Evolutionary conservation across 2,329 filamentous ascomycete species (phyloP), one percentile per base, ranked within the genome.

Genomic region (Penicillium paneum): DNA sequence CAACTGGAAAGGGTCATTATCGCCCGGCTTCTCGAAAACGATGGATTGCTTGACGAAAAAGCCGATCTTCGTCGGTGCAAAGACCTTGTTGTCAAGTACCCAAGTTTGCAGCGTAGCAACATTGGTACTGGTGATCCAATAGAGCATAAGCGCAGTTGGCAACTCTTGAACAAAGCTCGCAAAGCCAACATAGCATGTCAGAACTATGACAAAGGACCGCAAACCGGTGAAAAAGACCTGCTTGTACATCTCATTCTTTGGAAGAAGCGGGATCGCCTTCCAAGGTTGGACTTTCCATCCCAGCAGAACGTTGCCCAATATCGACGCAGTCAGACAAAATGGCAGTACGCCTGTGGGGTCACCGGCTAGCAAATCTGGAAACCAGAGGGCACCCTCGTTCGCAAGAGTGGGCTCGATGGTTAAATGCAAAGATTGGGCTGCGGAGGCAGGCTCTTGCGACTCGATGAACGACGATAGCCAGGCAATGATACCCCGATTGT

Each of bases 301-400:
- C 17, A 28, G 39, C 13, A 56, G 64, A 35, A 83, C 67, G 57
- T 81, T 83, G 8, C 75, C 57, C 15, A 83, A 67, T 54, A 84
- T 78, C 5, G 77, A 71, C 0, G 68, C 73, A 0, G 77, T 78
- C 21, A 83, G 71, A 3, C 78, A 54, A 38, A 78, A 72, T 0
- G 82, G 81, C 1, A 85, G 71, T 2, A 74, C 59, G 2, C 78
- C 69, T 3, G 76, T 76, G 0, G 82, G 75, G 60, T 87, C 84
- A 8, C 80, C 71, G 0, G 75, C 63, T 5, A 82, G 70, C 13
- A 87, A 76, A 64, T 86, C 76, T 1, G 78, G 76, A 52, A 85
- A 85, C 83, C 83, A 87, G 2, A 84, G 71, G 3, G 79, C 76
- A n/a, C 83, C 83, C 69, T 85, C 83, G 8, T 67, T 76, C 5